These are phyloP conservation scores for Xylaria multiplex DNA, from an alignment of 2,329 filamentous ascomycete genomes.

Conservation along the genomic window DNA sequence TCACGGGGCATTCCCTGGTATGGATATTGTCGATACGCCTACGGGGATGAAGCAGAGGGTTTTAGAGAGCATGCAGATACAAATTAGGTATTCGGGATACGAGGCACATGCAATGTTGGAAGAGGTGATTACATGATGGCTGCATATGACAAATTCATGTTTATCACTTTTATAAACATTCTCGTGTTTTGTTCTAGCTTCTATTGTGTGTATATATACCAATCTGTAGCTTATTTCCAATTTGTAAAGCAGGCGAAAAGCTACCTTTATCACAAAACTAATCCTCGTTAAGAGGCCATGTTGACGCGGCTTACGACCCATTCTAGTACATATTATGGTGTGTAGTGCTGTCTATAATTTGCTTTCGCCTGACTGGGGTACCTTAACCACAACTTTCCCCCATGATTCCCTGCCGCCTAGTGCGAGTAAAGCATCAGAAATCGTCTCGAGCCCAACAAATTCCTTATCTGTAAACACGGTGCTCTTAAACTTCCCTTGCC, in stretches of 20 bases:
- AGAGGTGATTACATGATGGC: conserved; percentile 36
- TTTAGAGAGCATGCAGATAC: conserved; percentile 80
- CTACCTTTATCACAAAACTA: no score
- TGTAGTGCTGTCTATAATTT: conserved; percentile 56
- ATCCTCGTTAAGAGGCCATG: neutral
- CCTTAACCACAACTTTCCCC: conserved; percentile 94
- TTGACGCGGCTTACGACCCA: neutral
- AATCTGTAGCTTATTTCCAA: neutral
- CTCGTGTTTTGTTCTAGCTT: neutral
- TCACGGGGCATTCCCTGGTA: conserved; percentile 72
- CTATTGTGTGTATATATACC: neutral
- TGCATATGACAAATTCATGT: neutral
- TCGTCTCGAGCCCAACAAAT: conserved; percentile 82
- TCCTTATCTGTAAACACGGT: conserved; percentile 85
- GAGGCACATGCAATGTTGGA: conserved; percentile 54
- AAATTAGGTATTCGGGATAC: conserved; percentile 65
- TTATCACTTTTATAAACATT: neutral
- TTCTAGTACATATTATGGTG: neutral
- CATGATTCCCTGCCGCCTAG: conserved; percentile 86
- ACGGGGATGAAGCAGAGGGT: conserved; percentile 70
- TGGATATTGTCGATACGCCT: conserved; percentile 65
- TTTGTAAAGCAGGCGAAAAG: neutral
- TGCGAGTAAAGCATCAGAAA: conserved; percentile 79
- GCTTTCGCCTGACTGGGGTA: conserved; percentile 73
- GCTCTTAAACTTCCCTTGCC: conserved; percentile 79